Base-by-base conservation (phyloP, 2,329 filamentous ascomycete species). In the Lachnellula subtilissima region DNA sequence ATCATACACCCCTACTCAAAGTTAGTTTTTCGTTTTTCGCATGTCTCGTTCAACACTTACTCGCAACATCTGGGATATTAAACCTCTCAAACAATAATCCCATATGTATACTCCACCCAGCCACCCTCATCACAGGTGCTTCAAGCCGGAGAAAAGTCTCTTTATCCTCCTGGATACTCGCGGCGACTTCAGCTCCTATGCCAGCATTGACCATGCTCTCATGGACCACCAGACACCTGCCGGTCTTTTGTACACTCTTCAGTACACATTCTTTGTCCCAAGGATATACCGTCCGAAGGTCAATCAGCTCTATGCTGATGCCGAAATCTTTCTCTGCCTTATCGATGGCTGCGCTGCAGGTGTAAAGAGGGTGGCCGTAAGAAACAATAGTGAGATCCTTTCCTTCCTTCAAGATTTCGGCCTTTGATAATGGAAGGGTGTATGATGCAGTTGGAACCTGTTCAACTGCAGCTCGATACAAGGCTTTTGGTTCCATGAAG, bases 181-280 rank as follows among this genome's bases (percentile, higher is more conserved):
- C 85, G 11, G 87, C 85, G 5, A 90, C 81, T 62, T 89, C 86
- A 2, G 87, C 86, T 12, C 87, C 87, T 15, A 89, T 82, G 17
- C 87, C 87, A 12, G 85, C 85, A 66, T 88, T 89, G 60, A 86
- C 77, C 84, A 89, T 89, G 56, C 85, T 88, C 69, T 90, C 87
- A 67, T 90, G 87, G 1, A 89, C 87, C 1, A 90, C 81, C 23
- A 89, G 76, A 25, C 84, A 85, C 56, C 85, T 73, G 0, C 87
- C 86, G 0, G 87, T 90, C 72, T 87, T 89, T 61, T 77, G 79
- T 2, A 89, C 86, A 55, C 86, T 89, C 17, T 83, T 75, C 51
- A 88, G 69, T 0, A 89, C 76, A 0, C 83, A 85, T 62, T 81
- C 75, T 52, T 85, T 76, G 67, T 90, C 87, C 86, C 86, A 90